Base-by-base conservation (phyloP, 768 basidiomycete genomes). In the Symmetrospora coprosmae region DNA sequence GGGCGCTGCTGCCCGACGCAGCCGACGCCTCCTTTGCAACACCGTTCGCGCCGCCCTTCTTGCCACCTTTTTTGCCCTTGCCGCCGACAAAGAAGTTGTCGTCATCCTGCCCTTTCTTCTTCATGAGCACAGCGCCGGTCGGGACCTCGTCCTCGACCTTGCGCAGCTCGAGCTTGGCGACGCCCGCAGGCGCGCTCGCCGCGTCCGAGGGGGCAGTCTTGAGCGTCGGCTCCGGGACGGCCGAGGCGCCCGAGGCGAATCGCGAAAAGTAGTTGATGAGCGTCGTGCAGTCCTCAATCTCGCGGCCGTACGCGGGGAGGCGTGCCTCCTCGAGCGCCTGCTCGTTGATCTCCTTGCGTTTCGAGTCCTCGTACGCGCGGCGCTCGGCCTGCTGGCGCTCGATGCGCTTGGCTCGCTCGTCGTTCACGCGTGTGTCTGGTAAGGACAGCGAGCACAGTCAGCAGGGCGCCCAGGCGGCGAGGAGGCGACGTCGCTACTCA, bases 201-300 rank as follows among this genome's bases (percentile, higher is more conserved):
- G 60, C 63, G 31, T 72, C 58, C 38, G 77, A 71, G 30, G 71
- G 67, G 75, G 64, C 72, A 37, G 74, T 73, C 5, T 65, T 40
- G 30, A 64, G 43, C 8, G 66, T 58, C 13, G 66, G 63, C 3
- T 35, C 61, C 35, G 38, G 62, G 34, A 53, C 59, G 41, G 2
- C 62, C 53, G 59, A 64, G 53, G 27, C 66, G 51, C 60, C 64
- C 38, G 74, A 74, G 41, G 74, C 73, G 72, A 83, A 85, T 23
- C 84, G 84, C 17, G 79, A 82, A 74, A 94, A 82, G 70, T 77
- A 82, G 72, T 89, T 85, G 70, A 92, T 83, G 65, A 94, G 81
- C 2, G 85, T 92, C 70, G 87, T 84, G 75, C 90, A 96, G 71
- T 97, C 94, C 75, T 97, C 88, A 68, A 99, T 89, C 71, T 96